Evolutionary conservation across 257 asterid genomes (phyloP), one percentile per base, ranked within the genome.

Genomic region (Striga asiatica): DNA sequence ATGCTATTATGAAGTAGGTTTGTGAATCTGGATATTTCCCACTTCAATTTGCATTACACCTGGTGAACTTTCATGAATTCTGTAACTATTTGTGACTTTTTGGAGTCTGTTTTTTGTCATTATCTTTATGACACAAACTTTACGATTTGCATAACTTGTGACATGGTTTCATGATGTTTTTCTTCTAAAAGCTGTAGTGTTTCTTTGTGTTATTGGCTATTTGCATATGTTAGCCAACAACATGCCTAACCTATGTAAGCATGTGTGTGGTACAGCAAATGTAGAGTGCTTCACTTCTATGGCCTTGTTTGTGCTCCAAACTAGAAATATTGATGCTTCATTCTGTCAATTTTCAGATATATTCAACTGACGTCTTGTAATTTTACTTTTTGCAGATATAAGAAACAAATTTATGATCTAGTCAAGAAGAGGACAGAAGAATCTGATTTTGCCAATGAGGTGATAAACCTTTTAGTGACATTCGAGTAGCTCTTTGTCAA

Each of bases 341-440:
- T 29, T 28, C 19, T 0, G 6, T 39, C 47, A 41, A 13, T 29
- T 18, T 31, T 25, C 18, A 10, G 25, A 27, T 29, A 16, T 41
- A 3, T 51, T 42, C 16, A 22, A 39, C 21, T 56, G 54, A 49
- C 65, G 22, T 14, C 45, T 19, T 7, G 11, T 18, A 46, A 41
- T 18, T 34, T 38, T 43, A 41, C 50, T 71, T 50, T 61, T 70
- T 69, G 66, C 87, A 88, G 96, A 49, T 82, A 88, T 74, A 89
- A 89, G 76, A 81, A 74, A 71, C 70, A 85, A 58, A 65, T 89
- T 59, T 89, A 81, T 47, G 94, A 89, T 54, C 94, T 89, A 21
- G 84, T 83, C 59, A 85, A 81, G 82, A 71, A 82, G 79, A 82
- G 81, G 72, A 66, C 80, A 2, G 93, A 77, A 51, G 94, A 85